Percentiles rank a stretch among this genome's conserved stretches.
Evolutionary conservation across 2,329 filamentous ascomycete genomes (phyloP).

Genomic region (Colletotrichum lupini): DNA sequence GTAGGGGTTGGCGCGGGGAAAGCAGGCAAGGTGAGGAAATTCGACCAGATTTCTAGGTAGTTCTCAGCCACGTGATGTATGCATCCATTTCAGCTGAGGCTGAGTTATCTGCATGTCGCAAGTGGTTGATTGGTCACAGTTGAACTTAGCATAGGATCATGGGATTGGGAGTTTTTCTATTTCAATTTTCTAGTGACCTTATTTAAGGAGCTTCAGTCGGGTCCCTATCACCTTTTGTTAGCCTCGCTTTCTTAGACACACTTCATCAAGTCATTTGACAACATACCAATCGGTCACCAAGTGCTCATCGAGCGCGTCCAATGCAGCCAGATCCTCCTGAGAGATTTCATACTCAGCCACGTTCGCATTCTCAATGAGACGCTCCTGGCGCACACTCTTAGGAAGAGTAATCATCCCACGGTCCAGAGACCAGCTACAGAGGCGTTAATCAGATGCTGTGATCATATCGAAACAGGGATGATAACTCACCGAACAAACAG

Average conservation of each 20-base stretch:
- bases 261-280: background rate
- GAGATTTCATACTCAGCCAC: conserved; percentile 71
- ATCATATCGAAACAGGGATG: no score
- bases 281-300: conserved; percentile 75
- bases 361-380: conserved; percentile 74
- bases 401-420: conserved; percentile 78
- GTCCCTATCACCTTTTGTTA: background rate
- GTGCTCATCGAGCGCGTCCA: conserved; percentile 77
- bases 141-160: background rate
- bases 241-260: background rate
- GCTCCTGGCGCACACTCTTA: conserved; percentile 73
- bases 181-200: background rate
- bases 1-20: background rate
- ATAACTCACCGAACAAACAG: conserved; percentile 68
- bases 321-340: conserved; percentile 67
- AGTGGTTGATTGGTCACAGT: background rate
- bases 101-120: background rate
- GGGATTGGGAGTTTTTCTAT: background rate
- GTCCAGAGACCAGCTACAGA: conserved; percentile 77
- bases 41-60: background rate
- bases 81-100: background rate
- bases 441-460: background rate
- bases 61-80: background rate
- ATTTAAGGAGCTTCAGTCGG: conserved; percentile 2
- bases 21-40: background rate